phyloP scores from a whole-genome alignment of 2,329 filamentous ascomycete species.

The Chaetomiaceae sp. region DNA sequence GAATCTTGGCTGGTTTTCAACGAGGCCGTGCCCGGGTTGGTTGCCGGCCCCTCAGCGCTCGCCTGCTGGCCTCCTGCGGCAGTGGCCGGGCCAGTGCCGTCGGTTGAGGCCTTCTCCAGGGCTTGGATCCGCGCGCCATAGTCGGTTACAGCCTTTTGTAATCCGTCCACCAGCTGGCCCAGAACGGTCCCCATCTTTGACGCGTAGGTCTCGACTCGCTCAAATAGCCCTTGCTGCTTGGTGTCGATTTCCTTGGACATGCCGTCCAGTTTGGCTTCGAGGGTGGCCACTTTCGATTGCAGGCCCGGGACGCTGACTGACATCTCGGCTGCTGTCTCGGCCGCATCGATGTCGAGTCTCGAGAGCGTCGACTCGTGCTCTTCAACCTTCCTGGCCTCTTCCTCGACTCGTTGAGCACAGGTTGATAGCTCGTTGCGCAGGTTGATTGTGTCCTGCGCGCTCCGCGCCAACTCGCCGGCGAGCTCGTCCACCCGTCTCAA shows the following conservation, averaged over 20 bases:
- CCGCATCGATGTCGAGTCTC: slow-evolving; percentile 12
- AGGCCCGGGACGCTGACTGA: slow-evolving; percentile 15
- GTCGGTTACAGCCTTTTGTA: not conserved
- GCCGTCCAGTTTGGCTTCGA: slow-evolving; percentile 8
- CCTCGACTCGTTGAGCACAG: not conserved
- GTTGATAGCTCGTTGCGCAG: not conserved
- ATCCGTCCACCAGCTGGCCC: not conserved
- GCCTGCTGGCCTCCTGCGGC: not conserved
- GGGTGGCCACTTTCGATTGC: not conserved
- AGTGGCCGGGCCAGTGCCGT: not conserved
- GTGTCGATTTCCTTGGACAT: slow-evolving; percentile 1
- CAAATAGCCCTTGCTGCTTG: not conserved
- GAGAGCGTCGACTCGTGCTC: slow-evolving; percentile 14
- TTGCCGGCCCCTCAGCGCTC: not conserved
- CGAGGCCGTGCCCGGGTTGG: not conserved
- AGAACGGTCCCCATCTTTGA: not conserved
- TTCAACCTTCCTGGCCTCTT: slow-evolving; percentile 4
- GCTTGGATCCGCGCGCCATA: not conserved
- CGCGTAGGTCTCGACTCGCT: not conserved
- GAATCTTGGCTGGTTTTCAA: slow-evolving; percentile 5
- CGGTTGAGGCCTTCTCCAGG: not conserved
- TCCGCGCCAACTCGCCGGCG: not conserved
- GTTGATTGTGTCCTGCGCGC: not conserved
- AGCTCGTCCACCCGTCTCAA: slow-evolving; percentile 6
- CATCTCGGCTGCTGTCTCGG: slow-evolving; percentile 13